Evolutionary conservation across 2,329 filamentous ascomycete species (phyloP).

Genomic region (Escovopsis sp.): DNA sequence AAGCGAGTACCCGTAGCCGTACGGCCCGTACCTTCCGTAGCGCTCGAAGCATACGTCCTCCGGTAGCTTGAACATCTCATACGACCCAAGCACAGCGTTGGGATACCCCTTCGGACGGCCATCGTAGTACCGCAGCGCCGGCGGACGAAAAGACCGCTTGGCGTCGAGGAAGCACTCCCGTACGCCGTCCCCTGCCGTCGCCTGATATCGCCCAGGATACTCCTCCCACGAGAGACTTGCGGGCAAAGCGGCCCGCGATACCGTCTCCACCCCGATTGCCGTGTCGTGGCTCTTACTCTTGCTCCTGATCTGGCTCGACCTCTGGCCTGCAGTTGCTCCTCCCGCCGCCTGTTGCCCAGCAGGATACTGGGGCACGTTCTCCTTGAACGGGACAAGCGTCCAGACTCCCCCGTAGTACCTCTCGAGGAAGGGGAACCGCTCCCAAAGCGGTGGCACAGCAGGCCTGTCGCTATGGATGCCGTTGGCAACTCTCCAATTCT

Average conservation of each 20-base stretch:
- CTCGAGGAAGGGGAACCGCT: conserved; percentile 69
- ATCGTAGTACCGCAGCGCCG: conserved; percentile 55
- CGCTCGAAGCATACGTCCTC: conserved; percentile 89
- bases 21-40: conserved; percentile 74
- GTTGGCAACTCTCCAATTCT: conserved; percentile 47
- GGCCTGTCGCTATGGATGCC: conserved; percentile 28
- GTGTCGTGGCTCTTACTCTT: conserved; percentile 2
- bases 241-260: conserved; percentile 10
- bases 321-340: too few relatives aligned
- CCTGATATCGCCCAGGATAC: conserved; percentile 15
- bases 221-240: conserved; percentile 20
- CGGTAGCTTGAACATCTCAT: conserved; percentile 61
- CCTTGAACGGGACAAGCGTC: conserved; percentile 45
- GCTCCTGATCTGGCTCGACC: conserved; percentile 28
- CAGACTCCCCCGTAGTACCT: conserved; percentile 83
- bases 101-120: conserved; percentile 77
- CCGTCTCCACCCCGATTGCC: neutral
- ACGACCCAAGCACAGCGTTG: conserved; percentile 71
- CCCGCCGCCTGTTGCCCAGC: too few relatives aligned
- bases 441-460: conserved; percentile 58
- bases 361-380: conserved; percentile 77
- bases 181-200: conserved; percentile 41
- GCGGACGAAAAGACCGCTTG: conserved; percentile 48
- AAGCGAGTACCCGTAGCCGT: conserved; percentile 74
- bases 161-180: conserved; percentile 67